These are phyloP conservation scores for Eucalyptus microcorys DNA, from an alignment of 345 rosid species.

Conservation along the genomic window DNA sequence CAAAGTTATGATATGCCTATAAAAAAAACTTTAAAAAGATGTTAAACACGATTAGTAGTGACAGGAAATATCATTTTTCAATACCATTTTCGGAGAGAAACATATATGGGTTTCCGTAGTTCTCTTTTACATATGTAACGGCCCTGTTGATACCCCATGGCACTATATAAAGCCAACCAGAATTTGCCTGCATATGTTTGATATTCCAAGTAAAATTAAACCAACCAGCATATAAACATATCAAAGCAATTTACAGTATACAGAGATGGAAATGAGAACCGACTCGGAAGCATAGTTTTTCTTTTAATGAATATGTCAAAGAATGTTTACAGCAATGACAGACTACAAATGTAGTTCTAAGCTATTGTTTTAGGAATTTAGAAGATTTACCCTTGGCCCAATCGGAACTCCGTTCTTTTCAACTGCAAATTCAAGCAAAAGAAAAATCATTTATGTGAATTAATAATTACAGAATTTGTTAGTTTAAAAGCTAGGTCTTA, in stretches of 20 bases:
- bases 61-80: background rate
- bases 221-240: background rate
- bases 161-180: conserved; percentile 48
- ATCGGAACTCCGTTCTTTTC: conserved; percentile 24
- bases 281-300: background rate
- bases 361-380: background rate
- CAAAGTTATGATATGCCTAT: background rate
- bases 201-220: background rate
- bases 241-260: background rate
- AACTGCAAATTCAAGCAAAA: conserved; percentile 13
- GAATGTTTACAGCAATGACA: background rate
- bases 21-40: background rate
- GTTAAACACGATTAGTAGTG: background rate
- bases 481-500: conserved; percentile 12
- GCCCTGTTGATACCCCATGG: conserved; percentile 62
- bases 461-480: background rate
- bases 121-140: conserved; percentile 39
- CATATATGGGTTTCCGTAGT: conserved; percentile 26
- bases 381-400: conserved; percentile 29
- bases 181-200: conserved; percentile 28
- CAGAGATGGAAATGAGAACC: background rate
- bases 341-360: background rate
- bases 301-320: background rate
- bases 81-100: conserved; percentile 51
- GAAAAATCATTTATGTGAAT: background rate